Base-by-base conservation (phyloP, 2,329 filamentous ascomycete genomes). In the Fusarium goolgardi region DNA sequence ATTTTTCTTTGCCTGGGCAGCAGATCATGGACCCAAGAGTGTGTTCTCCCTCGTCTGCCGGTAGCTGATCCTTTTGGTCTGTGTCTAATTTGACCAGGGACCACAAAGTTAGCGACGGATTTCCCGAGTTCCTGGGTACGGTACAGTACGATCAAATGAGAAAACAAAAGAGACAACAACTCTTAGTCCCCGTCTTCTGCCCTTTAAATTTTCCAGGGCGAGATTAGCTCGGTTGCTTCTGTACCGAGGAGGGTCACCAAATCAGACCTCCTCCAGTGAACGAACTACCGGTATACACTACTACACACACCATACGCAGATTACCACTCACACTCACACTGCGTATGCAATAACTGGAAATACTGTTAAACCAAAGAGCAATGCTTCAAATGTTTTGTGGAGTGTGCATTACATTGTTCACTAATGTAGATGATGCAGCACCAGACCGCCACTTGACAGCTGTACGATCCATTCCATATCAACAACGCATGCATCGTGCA, bases 391-490 rank as follows among this genome's bases (percentile, higher is more conserved):
- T 21, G 40, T 51, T 50, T 51, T 52, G 55, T 66, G 41, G 32
- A 40, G 46, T 63, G 60, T 65, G 64, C 59, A 62, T 47, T 65
- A 34, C 23, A 29, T 52, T 57, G 39, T 45, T 58, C 41, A 71
- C 69, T 69, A 64, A 56, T 45, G 46, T 69, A 44, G 55, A 71
- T 64, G 59, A 71, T 55, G 69, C 71, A 39, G 20, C 35, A 39
- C 35, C 35, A 73, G 71, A 73, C 71, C 71, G 71, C 71, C 73
- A 59, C 71, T 73, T 73, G 71, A 71, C 71, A 73, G 64, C 67
- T 70, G 69, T 56, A 67, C 63, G 54, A 59, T 50, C 47, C 47
- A 50, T 50, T 39, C 12, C 47, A 50, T 54, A 55, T 69, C 60
- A 61, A 68, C 59, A 62, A 67, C 60, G 60, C 69, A 70, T 70